These are phyloP conservation scores for Talaromyces sp. DNA, from an alignment of 2,329 filamentous ascomycete species.

Conservation along the genomic window DNA sequence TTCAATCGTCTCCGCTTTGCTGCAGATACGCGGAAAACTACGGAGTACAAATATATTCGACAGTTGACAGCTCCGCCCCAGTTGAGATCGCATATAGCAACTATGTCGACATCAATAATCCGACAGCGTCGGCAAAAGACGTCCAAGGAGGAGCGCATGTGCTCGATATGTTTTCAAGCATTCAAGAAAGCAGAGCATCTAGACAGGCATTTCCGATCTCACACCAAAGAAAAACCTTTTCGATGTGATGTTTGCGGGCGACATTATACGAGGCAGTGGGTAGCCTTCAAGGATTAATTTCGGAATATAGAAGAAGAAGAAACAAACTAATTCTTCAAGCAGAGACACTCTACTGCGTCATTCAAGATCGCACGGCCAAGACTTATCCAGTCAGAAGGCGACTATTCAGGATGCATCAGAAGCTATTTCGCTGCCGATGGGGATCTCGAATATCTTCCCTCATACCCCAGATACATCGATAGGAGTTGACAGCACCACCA, in stretches of 20 bases:
- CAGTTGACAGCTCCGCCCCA: background rate
- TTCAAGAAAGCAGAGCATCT: constrained; percentile 28
- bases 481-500: background rate
- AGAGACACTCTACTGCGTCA: background rate
- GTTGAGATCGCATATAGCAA: background rate
- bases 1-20: background rate
- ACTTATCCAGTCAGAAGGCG: background rate
- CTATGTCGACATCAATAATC: background rate
- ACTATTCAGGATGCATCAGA: background rate
- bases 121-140: background rate
- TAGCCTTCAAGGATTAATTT: background rate
- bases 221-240: constrained; percentile 30
- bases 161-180: background rate
- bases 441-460: background rate
- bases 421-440: background rate
- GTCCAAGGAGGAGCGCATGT: background rate
- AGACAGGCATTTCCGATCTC: constrained; percentile 24
- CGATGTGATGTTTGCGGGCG: constrained; percentile 19
- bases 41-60: background rate
- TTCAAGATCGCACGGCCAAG: background rate
- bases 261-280: constrained; percentile 22
- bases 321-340: background rate
- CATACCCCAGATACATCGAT: background rate
- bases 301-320: background rate
- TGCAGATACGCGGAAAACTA: background rate